Evolutionary conservation across 768 basidiomycete genomes (phyloP), one percentile per base, ranked within the genome.

Genomic region (Tephrocybe sp.): DNA sequence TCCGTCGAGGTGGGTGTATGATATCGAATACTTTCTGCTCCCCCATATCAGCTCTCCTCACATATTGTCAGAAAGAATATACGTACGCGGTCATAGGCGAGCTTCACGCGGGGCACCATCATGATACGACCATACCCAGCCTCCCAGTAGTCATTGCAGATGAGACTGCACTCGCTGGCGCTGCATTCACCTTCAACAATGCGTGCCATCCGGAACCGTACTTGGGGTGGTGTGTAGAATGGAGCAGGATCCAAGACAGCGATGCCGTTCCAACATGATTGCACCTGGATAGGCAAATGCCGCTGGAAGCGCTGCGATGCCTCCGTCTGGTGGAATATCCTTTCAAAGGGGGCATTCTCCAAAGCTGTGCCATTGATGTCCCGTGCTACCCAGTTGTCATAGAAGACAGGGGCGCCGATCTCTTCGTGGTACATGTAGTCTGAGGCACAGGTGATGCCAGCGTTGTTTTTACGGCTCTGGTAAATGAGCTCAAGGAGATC

Each of bases 351-450:
- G 0, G 94, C 94, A 64, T 99, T 99, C 68, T 99, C 95, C 45
- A 99, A 78, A 0, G 95, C 95, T 0, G 95, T 98, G 19, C 95
- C 95, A 68, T 99, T 99, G 75, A 99, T 91, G 66, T 99, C 95
- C 33, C 95, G 81, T 1, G 95, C 94, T 18, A 99, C 95, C 95
- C 95, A 98, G 66, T 94, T 95, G 64, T 92, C 91, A 71, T 98
- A 98, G 67, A 98, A 98, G 15, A 97, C 94, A 1, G 95, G 95
- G 0, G 91, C 77, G 12, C 83, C 88, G 55, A 97, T 88, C 40
- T 95, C 94, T 24, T 94, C 83, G 71, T 99, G 97, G 71, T 90
- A 99, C 93, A 99, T 98, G 72, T 99, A 99, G 65, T 99, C 95
- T 1, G 94, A 85, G 0, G 95, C 97, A 60, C 97, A 98, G 9